phyloP scores from a whole-genome alignment of 148 eudicot species.

The Polygonum aviculare region DNA sequence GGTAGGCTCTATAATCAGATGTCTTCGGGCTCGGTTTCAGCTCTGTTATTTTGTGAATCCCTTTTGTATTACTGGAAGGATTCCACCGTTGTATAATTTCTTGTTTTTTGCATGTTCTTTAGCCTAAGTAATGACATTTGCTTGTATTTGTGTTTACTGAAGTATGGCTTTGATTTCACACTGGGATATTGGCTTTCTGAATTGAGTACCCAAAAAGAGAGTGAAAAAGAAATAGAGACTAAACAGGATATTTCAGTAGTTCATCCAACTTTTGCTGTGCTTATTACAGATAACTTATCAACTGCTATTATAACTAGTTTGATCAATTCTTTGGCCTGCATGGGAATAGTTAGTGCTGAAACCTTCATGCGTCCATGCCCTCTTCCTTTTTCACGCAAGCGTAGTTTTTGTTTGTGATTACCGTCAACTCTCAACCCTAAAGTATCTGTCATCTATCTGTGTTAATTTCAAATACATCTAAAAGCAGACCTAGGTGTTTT shows the following conservation, averaged over 20 bases:
- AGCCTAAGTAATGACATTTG: neutral
- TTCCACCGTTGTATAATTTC: neutral
- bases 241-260: neutral
- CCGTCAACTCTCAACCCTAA: neutral
- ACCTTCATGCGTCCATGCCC: neutral
- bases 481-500: neutral
- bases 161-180: neutral
- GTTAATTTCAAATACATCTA: neutral
- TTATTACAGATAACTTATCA: neutral
- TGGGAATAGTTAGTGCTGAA: neutral
- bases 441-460: neutral
- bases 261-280: neutral
- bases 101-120: neutral
- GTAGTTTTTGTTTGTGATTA: neutral
- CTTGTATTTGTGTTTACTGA: neutral
- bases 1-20: constrained; percentile 18
- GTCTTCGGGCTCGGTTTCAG: neutral
- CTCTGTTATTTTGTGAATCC: neutral
- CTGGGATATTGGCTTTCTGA: neutral
- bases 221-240: neutral
- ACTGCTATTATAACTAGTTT: neutral
- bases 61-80: neutral
- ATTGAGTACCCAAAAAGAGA: neutral
- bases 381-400: neutral
- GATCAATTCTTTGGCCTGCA: neutral